A percentile compares a stretch with the other conserved stretches of the same genome.
These are phyloP conservation scores for Erucastrum elatum DNA, from an alignment of 345 rosid species.

Conservation along the genomic window DNA sequence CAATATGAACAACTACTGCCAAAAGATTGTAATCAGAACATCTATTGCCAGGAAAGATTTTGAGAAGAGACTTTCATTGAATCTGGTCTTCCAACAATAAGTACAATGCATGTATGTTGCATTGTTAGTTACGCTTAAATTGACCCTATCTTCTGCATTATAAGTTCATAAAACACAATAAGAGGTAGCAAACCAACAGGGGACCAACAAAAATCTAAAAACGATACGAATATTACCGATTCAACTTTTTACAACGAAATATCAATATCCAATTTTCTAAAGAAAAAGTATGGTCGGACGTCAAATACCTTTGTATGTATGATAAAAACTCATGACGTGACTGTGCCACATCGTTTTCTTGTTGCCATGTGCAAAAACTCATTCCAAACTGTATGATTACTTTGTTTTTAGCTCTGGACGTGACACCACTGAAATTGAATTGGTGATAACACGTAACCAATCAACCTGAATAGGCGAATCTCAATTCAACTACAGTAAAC, in stretches of 20 bases:
- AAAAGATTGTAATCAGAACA: constrained; percentile 21
- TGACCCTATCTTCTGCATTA: constrained; percentile 28
- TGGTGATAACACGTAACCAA: background rate
- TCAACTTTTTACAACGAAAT: background rate
- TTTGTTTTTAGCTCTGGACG: background rate
- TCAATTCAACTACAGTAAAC: background rate
- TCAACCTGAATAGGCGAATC: background rate
- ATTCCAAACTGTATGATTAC: background rate
- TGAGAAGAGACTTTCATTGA: constrained; percentile 17
- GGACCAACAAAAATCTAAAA: constrained; percentile 5
- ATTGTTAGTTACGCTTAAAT: background rate
- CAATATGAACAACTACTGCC: constrained; percentile 12
- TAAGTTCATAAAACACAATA: constrained; percentile 1
- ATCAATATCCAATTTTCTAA: background rate
- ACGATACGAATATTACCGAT: background rate
- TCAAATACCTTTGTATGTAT: background rate
- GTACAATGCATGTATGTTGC: constrained; percentile 25
- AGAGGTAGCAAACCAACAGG: background rate
- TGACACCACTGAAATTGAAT: background rate
- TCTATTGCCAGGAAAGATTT: constrained; percentile 11
- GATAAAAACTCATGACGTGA: background rate
- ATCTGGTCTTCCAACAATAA: constrained; percentile 20
- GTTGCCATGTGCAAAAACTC: background rate
- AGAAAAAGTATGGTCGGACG: background rate
- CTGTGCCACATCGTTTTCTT: background rate